These are phyloP conservation scores for Bocquillonia castaneifolia DNA, from an alignment of 441 rosid genomes.

Conservation along the genomic window DNA sequence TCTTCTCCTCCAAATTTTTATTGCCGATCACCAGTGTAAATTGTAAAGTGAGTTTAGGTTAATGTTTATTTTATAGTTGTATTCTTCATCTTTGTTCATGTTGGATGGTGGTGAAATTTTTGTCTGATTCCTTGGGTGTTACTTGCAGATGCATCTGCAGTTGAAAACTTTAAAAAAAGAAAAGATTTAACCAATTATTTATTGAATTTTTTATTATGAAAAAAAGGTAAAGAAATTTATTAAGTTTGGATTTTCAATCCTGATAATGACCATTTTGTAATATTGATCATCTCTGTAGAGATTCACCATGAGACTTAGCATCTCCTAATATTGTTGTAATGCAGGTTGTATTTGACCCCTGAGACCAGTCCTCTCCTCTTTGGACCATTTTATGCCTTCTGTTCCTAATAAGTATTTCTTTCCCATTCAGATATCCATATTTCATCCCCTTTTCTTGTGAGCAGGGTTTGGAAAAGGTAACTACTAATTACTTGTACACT, in stretches of 20 bases:
- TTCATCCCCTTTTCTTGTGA: too few relatives aligned
- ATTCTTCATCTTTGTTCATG: background rate
- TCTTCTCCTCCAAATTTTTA: background rate
- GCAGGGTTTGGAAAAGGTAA: too few relatives aligned
- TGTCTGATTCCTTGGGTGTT: background rate
- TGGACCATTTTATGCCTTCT: too few relatives aligned
- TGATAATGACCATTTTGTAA: background rate
- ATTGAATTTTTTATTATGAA: background rate
- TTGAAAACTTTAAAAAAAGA: background rate
- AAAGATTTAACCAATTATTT: background rate
- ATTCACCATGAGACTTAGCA: background rate
- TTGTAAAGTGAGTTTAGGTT: background rate
- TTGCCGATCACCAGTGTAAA: background rate
- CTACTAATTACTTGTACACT: too few relatives aligned
- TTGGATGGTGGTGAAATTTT: constrained; percentile 10
- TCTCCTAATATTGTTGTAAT: background rate
- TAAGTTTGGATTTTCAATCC: background rate
- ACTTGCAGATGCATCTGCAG: background rate
- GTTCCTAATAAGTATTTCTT: too few relatives aligned
- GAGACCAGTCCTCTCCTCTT: background rate
- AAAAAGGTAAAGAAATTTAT: background rate
- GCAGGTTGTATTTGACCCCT: background rate
- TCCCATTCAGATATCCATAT: too few relatives aligned
- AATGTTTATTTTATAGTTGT: background rate
- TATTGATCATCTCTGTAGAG: too few relatives aligned